phyloP scores from a whole-genome alignment of 805 yeast species.

The Pichia scutulata region DNA sequence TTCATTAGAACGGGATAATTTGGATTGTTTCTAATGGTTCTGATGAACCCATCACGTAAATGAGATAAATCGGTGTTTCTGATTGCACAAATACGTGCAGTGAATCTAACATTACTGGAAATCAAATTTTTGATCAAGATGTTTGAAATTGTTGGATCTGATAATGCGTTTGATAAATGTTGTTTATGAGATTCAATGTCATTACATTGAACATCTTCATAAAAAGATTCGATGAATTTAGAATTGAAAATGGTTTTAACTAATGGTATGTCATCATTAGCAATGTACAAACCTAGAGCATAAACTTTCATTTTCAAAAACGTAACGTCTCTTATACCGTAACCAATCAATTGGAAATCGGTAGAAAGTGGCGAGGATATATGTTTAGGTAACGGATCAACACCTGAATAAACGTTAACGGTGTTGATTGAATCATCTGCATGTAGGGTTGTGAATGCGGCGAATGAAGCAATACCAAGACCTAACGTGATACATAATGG shows the following conservation, averaged over 20 bases:
- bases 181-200: slow-evolving; percentile 27
- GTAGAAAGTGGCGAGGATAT: slow-evolving; percentile 14
- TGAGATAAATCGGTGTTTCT: slow-evolving; percentile 90
- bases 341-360: slow-evolving; percentile 56
- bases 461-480: neutral
- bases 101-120: slow-evolving; percentile 50
- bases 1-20: slow-evolving; percentile 41
- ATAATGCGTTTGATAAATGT: slow-evolving; percentile 36
- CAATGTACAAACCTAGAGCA: slow-evolving; percentile 76
- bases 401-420: slow-evolving; percentile 19
- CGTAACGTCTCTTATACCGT: slow-evolving; percentile 79
- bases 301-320: slow-evolving; percentile 78
- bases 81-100: slow-evolving; percentile 75
- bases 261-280: slow-evolving; percentile 44
- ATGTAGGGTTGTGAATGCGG: neutral
- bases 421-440: neutral
- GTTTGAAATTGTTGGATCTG: slow-evolving; percentile 45
- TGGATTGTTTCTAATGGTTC: slow-evolving; percentile 66
- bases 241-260: slow-evolving; percentile 37
- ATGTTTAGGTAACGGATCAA: slow-evolving; percentile 24
- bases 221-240: slow-evolving; percentile 30
- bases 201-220: slow-evolving; percentile 14
- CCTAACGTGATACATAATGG: neutral
- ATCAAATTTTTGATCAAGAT: slow-evolving; percentile 50
- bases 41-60: slow-evolving; percentile 79